Conservation (phyloP, 2,329 filamentous ascomycete genomes). For the Penicillium fuscoglaucum region DNA sequence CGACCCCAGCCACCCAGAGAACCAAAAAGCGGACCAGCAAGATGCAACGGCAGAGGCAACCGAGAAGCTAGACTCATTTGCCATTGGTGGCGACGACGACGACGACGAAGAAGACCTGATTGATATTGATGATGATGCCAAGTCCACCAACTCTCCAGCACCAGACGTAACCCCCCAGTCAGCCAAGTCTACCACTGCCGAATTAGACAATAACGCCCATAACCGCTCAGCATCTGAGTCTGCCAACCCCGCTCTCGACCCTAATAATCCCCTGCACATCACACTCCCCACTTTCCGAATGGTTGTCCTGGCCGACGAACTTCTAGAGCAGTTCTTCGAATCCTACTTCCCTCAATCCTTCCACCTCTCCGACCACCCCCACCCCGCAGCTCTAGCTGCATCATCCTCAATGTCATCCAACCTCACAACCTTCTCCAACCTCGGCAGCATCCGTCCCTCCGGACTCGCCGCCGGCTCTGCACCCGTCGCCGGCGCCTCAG, state of each 20-base stretch:
- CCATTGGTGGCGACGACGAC: constrained; percentile 70
- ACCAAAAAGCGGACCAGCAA: constrained; percentile 47
- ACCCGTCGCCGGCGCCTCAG: constrained; percentile 52
- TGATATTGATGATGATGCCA: constrained; percentile 36
- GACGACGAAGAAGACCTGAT: constrained; percentile 42
- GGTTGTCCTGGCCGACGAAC: constrained; percentile 94
- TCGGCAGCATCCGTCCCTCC: constrained; percentile 54
- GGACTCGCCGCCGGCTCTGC: constrained; percentile 40
- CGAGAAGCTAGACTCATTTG: constrained; percentile 61
- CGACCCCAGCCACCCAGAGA: constrained; percentile 78
- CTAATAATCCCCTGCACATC: constrained; percentile 89
- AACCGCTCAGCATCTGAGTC: constrained; percentile 68
- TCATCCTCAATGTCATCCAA: constrained; percentile 61
- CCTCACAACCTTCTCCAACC: constrained; percentile 80
- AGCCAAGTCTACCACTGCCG: constrained; percentile 8
- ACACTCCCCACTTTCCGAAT: constrained; percentile 97
- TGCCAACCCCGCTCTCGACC: constrained; percentile 88
- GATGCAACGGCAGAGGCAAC: constrained; percentile 33
- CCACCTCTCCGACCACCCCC: constrained; percentile 70
- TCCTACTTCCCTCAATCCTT: constrained; percentile 92
- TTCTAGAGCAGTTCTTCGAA: constrained; percentile 96
- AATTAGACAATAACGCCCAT: constrained; percentile 26
- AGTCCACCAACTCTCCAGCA: constrained; percentile 28
- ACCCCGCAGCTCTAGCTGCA: constrained; percentile 47
- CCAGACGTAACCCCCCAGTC: constrained; percentile 17